These are phyloP conservation scores for Chimonanthus praecox DNA, from an alignment of 164 flowering plant genomes.

Conservation along the genomic window DNA sequence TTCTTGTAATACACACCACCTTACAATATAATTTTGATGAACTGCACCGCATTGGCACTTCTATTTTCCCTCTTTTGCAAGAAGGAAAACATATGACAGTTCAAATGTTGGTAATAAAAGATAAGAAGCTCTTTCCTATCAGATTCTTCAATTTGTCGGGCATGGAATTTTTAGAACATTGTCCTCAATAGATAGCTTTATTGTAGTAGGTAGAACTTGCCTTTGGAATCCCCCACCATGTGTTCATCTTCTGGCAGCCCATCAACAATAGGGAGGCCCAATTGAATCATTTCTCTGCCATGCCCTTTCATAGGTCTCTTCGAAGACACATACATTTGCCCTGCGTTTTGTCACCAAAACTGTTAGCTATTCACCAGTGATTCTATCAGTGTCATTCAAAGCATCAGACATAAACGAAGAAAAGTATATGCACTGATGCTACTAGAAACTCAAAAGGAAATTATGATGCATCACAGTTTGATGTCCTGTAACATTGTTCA, in stretches of 20 bases:
- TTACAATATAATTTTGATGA: too few species aligned
- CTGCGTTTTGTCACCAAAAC: constrained; percentile 35
- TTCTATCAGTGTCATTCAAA: not conserved
- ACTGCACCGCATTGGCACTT: too few species aligned
- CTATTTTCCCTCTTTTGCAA: too few species aligned
- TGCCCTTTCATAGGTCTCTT: constrained; percentile 81
- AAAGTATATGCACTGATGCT: not conserved
- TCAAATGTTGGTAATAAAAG: not conserved
- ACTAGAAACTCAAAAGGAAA: not conserved
- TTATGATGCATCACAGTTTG: not conserved
- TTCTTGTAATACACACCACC: too few species aligned
- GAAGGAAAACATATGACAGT: not conserved
- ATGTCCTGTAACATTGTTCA: not conserved
- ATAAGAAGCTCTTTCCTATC: not conserved
- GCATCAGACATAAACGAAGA: not conserved
- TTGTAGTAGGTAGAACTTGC: constrained; percentile 29
- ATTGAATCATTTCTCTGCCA: constrained; percentile 86
- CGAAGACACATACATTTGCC: constrained; percentile 56
- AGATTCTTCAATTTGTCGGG: not conserved
- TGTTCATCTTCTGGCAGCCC: constrained; percentile 60
- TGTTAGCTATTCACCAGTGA: not conserved
- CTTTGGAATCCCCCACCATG: constrained; percentile 42
- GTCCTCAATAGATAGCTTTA: not conserved
- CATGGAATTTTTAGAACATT: not conserved
- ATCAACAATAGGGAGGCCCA: constrained; percentile 68